Percentiles rank a stretch among this genome's conserved stretches.
Conservation (phyloP, 2,329 filamentous ascomycete species). For the Westerdykella aurantiaca region DNA sequence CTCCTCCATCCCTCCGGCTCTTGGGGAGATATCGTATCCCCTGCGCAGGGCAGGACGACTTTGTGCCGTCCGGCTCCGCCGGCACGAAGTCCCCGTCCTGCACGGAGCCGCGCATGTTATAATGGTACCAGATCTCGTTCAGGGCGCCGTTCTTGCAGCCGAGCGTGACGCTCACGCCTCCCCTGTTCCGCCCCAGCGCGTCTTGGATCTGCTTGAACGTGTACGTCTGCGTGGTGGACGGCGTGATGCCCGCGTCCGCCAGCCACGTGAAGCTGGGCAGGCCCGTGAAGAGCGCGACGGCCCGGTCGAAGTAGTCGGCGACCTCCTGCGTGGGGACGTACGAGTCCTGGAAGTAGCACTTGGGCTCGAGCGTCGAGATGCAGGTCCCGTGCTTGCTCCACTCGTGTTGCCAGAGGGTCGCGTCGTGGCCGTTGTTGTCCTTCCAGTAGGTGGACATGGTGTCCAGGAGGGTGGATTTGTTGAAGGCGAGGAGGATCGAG, state of each 20-base stretch:
- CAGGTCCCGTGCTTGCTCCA: conserved; percentile 70
- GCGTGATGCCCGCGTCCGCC: conserved; percentile 54
- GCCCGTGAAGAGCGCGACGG: conserved; percentile 60
- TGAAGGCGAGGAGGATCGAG: conserved; percentile 52
- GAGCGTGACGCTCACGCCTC: conserved; percentile 53
- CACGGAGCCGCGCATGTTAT: conserved; percentile 55
- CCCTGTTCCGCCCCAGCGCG: conserved; percentile 50
- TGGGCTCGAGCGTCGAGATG: conserved; percentile 60
- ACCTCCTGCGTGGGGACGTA: conserved; percentile 52
- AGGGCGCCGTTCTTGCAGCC: conserved; percentile 50
- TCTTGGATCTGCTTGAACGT: conserved; percentile 53
- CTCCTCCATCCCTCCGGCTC: conserved; percentile 15
- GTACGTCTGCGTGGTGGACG: conserved; percentile 54
- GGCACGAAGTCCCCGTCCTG: conserved; percentile 58
- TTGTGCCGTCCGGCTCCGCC: conserved; percentile 51
- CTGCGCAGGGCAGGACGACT: conserved; percentile 55
- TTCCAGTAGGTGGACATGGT: conserved; percentile 72
- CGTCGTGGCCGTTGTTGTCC: conserved; percentile 58
- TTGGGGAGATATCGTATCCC: conserved; percentile 64
- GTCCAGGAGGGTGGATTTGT: conserved; percentile 51
- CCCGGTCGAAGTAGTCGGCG: conserved; percentile 62
- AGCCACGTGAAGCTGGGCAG: conserved; percentile 62
- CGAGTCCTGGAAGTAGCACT: conserved; percentile 56
- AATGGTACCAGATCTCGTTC: conserved; percentile 58
- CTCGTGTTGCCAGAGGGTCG: conserved; percentile 64